Evolutionary conservation across 805 yeast genomes (phyloP), one percentile per base, ranked within the genome.

Genomic region (Cyberlindnera galapagoensis): DNA sequence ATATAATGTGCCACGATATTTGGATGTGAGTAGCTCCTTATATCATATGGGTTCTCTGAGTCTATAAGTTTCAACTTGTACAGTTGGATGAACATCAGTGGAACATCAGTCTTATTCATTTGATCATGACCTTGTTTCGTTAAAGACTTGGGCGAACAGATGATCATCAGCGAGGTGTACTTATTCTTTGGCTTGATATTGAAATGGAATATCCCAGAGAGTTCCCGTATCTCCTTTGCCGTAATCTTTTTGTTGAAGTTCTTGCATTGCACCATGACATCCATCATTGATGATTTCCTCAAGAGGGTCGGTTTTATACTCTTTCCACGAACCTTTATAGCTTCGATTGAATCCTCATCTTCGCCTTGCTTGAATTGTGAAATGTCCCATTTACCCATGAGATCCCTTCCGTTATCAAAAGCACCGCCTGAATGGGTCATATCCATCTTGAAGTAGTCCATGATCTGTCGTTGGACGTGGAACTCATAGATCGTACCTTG

Each of bases 191-290:
- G 30, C 4, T 33, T 26, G 22, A 46, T 45, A 20, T 45, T 43
- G 28, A 34, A 46, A 21, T 40, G 32, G 29, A 42, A 42, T 3
- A 46, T 46, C 3, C 54, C 54, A 2, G 43, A 34, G 3, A 49
- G 36, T 25, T 49, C 54, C 19, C 54, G 26, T 6, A 49, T 44
- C 28, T 49, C 52, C 30, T 43, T 47, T 8, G 54, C 51, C 4
- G 43, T 37, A 21, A 49, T 42, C 38, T 49, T 49, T 9, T 40
- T 29, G 2, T 46, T 34, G 20, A 46, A 43, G 26, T 42, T 37
- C 26, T 49, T 49, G 26, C 54, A 49, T 24, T 49, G 54, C 1
- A 49, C 42, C 9, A 49, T n/a, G 1, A 49, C 39, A 21, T 49
- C 47, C 31, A 49, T 23, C 9, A 18, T 13, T 2, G 28, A 21